These are phyloP conservation scores for Microsporum ferrugineum DNA, from an alignment of 2,329 filamentous ascomycete species.

Conservation along the genomic window DNA sequence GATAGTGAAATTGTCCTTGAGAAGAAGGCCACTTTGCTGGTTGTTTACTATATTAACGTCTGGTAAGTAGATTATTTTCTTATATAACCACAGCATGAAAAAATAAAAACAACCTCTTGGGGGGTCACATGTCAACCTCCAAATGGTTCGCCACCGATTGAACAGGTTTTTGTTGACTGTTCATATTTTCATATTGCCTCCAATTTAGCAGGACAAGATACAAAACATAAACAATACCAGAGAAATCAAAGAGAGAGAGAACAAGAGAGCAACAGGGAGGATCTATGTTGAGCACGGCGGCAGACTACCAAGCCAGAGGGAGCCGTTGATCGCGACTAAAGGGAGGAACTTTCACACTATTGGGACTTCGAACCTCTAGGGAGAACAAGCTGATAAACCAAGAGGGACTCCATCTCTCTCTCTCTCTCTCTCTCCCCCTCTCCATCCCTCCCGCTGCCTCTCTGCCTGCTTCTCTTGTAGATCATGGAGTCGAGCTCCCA, in stretches of 20 bases:
- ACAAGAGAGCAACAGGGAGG: neutral
- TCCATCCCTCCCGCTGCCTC: neutral
- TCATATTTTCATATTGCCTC: neutral
- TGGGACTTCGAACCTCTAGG: neutral
- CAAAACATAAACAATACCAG: neutral
- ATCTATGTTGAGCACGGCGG: conserved; percentile 1
- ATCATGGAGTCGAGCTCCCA: conserved; percentile 11
- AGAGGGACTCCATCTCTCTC: neutral
- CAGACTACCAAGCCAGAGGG: neutral
- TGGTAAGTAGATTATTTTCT: neutral
- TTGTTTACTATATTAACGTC: neutral
- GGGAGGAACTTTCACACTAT: neutral
- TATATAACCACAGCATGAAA: neutral
- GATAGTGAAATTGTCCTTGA: too few relatives aligned
- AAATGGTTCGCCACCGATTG: neutral
- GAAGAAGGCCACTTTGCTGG: too few relatives aligned
- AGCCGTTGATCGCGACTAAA: neutral
- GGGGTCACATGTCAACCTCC: neutral
- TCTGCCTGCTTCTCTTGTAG: neutral
- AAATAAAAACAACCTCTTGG: neutral
- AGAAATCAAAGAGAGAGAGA: neutral
- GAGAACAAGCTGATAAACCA: neutral
- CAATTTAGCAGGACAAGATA: neutral
- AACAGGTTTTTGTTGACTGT: conserved; percentile 2
- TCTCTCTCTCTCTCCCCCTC: neutral